These are phyloP conservation scores for Pyrenula massariospora DNA, from an alignment of 495 filamentous ascomycete genomes.

Conservation along the genomic window DNA sequence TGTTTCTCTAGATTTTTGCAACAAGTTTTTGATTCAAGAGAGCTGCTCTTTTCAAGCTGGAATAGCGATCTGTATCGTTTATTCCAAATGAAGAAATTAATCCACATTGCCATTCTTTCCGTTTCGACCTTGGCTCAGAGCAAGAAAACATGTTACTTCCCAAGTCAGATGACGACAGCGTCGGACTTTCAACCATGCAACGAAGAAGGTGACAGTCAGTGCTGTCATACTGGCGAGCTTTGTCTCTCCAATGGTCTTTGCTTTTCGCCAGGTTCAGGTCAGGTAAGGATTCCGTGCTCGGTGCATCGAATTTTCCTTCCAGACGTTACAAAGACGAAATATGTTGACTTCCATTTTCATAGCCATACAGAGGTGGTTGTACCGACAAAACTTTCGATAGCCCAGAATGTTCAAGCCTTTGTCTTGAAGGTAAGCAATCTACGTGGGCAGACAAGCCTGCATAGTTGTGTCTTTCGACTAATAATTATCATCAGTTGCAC, in stretches of 20 bases:
- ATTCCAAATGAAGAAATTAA: background rate
- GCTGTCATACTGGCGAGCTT: background rate
- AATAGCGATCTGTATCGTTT: background rate
- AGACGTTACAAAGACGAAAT: background rate
- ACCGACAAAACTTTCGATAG: background rate
- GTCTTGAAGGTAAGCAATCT: background rate
- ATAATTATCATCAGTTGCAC: background rate
- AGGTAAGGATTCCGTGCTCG: background rate
- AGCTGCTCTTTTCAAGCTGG: background rate
- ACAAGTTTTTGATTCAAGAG: background rate
- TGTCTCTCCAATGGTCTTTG: background rate
- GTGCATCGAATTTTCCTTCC: background rate
- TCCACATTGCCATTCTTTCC: background rate
- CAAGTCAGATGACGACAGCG: background rate
- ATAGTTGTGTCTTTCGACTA: background rate
- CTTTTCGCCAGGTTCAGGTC: background rate
- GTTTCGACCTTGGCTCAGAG: background rate
- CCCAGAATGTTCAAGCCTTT: background rate
- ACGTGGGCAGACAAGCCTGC: background rate
- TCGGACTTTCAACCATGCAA: background rate
- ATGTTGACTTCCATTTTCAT: background rate
- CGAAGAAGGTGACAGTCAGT: background rate
- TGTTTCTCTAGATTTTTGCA: background rate
- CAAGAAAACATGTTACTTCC: background rate
- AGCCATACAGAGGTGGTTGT: background rate